phyloP scores from a whole-genome alignment of 768 basidiomycete genomes.

The Jaapia argillacea region DNA sequence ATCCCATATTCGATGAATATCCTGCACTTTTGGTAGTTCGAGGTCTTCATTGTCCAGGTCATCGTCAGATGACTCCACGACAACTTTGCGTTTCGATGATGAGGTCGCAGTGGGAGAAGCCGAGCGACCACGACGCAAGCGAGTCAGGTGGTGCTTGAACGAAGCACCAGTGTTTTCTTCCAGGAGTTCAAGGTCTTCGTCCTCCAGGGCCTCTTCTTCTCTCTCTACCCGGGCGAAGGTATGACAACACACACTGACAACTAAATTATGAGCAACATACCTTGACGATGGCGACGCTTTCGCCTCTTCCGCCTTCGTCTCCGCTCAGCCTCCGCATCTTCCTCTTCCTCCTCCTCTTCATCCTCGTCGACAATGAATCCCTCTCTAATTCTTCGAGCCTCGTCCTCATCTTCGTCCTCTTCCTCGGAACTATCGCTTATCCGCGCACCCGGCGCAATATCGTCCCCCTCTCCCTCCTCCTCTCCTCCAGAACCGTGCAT shows the following conservation, averaged over 20 bases:
- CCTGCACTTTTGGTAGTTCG: slow-evolving; percentile 39
- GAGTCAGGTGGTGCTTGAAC: slow-evolving; percentile 65
- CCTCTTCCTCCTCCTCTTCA: slow-evolving; percentile 75
- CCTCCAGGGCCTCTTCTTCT: slow-evolving; percentile 61
- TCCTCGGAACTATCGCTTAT: slow-evolving; percentile 81
- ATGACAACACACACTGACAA: slow-evolving; percentile 5
- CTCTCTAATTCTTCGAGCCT: slow-evolving; percentile 66
- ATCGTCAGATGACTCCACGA: slow-evolving; percentile 70
- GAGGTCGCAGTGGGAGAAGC: slow-evolving; percentile 44
- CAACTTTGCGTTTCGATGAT: slow-evolving; percentile 45
- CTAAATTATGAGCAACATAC: slow-evolving; percentile 29
- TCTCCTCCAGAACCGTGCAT: slow-evolving; percentile 41
- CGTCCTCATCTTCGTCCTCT: slow-evolving; percentile 86
- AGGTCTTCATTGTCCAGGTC: slow-evolving; percentile 53
- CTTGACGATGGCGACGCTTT: slow-evolving; percentile 52
- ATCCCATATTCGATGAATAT: slow-evolving; percentile 76
- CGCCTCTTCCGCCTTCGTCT: slow-evolving; percentile 59
- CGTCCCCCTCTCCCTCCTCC: slow-evolving; percentile 44
- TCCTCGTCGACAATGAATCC: slow-evolving; percentile 91
- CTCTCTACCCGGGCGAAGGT: slow-evolving; percentile 24
- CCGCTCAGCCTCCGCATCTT: slow-evolving; percentile 43
- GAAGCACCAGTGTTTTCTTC: slow-evolving; percentile 80
- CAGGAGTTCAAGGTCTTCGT: slow-evolving; percentile 75
- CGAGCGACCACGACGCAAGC: slow-evolving; percentile 65
- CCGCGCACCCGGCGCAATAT: slow-evolving; percentile 39